phyloP scores from a whole-genome alignment of 179 eudicot genomes.

The Actinidia chinensis region DNA sequence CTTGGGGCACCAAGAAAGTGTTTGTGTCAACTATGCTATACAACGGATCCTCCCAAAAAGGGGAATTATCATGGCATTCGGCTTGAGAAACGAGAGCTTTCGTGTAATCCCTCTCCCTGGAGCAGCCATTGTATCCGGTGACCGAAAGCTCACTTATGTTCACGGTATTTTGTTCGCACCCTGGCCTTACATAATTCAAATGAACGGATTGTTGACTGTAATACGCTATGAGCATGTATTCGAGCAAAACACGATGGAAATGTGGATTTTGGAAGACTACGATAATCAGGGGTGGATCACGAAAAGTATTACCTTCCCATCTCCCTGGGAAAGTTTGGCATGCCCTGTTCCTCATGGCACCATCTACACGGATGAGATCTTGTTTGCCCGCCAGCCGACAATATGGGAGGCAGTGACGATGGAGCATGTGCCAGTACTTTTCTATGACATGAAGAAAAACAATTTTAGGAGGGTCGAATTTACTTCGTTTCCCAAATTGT shows the following conservation, averaged over 20 bases:
- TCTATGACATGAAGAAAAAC: background rate
- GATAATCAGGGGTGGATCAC: background rate
- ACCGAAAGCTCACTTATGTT: too few species aligned
- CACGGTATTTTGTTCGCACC: too few species aligned
- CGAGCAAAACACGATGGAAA: background rate
- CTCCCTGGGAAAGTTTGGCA: background rate
- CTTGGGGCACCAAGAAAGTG: too few species aligned
- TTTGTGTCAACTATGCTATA: too few species aligned
- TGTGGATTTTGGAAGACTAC: conserved; percentile 1
- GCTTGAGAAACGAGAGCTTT: too few species aligned
- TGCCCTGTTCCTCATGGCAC: background rate
- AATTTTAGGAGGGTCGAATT: background rate
- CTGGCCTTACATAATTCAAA: too few species aligned
- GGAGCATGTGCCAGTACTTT: background rate
- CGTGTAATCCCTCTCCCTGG: too few species aligned
- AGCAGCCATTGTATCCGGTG: too few species aligned
- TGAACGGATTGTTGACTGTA: too few species aligned
- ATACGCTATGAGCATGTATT: too few species aligned
- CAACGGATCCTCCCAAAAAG: too few species aligned
- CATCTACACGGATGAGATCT: conserved; percentile 5
- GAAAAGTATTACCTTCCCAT: background rate
- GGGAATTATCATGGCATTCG: too few species aligned
- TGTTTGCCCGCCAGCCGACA: background rate
- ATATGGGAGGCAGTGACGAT: background rate
- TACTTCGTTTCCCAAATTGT: background rate